phyloP scores from a whole-genome alignment of 768 basidiomycete species.

The Cubamyces sp. region DNA sequence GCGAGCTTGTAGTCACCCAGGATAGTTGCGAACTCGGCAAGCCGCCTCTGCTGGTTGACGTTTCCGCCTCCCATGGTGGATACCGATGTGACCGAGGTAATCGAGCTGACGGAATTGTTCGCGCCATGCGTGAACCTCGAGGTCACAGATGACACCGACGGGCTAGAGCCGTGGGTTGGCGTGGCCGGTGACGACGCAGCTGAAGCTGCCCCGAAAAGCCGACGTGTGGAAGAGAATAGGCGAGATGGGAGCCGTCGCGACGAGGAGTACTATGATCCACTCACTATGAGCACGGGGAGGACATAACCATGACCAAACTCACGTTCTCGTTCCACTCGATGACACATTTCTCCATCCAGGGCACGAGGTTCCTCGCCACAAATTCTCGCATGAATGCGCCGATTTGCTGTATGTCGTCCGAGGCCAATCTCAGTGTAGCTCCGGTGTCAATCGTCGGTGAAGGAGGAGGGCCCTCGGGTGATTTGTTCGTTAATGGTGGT shows the following conservation, averaged over 20 bases:
- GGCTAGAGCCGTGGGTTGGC: constrained; percentile 44
- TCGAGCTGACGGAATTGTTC: constrained; percentile 39
- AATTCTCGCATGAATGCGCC: constrained; percentile 86
- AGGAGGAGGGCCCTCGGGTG: background rate
- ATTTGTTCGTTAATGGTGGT: constrained; percentile 14
- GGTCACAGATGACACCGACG: constrained; percentile 40
- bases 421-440: constrained; percentile 55
- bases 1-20: constrained; percentile 91
- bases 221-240: constrained; percentile 84
- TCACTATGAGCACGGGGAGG: background rate
- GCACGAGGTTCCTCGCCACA: constrained; percentile 84
- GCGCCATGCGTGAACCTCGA: constrained; percentile 31
- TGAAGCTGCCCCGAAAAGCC: constrained; percentile 70
- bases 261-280: constrained; percentile 59
- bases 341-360: constrained; percentile 97
- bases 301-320: constrained; percentile 19
- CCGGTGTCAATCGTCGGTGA: constrained; percentile 11
- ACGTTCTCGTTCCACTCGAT: constrained; percentile 93
- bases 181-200: constrained; percentile 39
- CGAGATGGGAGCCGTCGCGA: constrained; percentile 81
- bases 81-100: constrained; percentile 31
- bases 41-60: constrained; percentile 76
- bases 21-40: constrained; percentile 95
- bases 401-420: constrained; percentile 75
- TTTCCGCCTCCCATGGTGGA: constrained; percentile 37